Base-by-base conservation (phyloP, 2,329 filamentous ascomycete species). In the Penicillium sp. region DNA sequence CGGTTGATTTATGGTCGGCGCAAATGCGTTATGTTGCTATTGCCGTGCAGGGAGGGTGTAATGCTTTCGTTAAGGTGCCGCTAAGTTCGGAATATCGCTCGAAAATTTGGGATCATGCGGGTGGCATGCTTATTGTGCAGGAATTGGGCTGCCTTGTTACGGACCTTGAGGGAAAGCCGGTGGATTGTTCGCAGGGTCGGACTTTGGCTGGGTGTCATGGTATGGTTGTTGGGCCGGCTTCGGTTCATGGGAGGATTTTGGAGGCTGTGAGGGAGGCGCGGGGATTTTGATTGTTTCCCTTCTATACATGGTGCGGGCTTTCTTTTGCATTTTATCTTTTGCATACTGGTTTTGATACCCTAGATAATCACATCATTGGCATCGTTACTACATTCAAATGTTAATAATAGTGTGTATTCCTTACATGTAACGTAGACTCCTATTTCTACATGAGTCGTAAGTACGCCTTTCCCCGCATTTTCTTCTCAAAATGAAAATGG, bases 71-170 rank as follows among this genome's bases (percentile, higher is more conserved):
- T 16, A 77, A 80, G 41, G 75, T 81, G 27, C 77, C 79, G 9
- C 71, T 70, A 50, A 72, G 73, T 4, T 60, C 68, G 32, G 66
- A 68, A 9, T 74, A 80, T 57, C 78, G 74, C 32, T 79, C 78
- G 1, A 75, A 76, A 54, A 70, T 81, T n/a, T 83, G 80, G 80
- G 81, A 83, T 64, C 81, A 83, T 66, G 79, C 79, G 1, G 80
- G 80, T 6, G 80, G 80, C 0, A 77, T 80, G 60, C 64, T 83
- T 27, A 73, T 83, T 41, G 78, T 74, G 51, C 66, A 77, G 52
- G 81, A 83, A 62, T 72, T 77, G 2, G 81, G 81, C 7, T 79
- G 77, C 9, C 68, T 73, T 46, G 75, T 83, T 25, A 79, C 74
- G 3, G 81, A 84, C 64, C 65, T 82, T 42, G 67, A 79, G 31